Evolutionary conservation across 2,329 filamentous ascomycete species (phyloP).

Genomic region (Calonectria henricotiae): DNA sequence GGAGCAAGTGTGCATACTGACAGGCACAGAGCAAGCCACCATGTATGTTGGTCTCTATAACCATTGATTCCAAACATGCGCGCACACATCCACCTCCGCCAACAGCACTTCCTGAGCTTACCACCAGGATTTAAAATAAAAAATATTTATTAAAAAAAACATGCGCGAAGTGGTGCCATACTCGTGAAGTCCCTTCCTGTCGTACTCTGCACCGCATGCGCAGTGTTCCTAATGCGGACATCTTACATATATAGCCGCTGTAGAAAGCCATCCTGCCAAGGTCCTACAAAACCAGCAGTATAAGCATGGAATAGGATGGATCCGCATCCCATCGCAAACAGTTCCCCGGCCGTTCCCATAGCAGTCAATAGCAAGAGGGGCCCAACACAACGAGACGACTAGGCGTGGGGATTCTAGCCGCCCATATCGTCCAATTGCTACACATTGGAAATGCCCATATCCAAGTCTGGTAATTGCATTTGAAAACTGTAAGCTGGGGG

Average conservation of each 20-base stretch:
- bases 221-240: not conserved
- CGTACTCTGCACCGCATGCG: not conserved
- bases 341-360: conserved; percentile 43
- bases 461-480: conserved; percentile 20
- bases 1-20: conserved; percentile 12
- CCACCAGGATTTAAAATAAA: not conserved
- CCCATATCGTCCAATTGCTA: conserved; percentile 27
- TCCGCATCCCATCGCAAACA: conserved; percentile 40
- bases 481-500: conserved; percentile 22
- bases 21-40: conserved; percentile 12
- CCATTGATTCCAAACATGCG: conserved; percentile 12
- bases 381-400: conserved; percentile 29
- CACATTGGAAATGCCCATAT: conserved; percentile 22
- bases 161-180: not conserved
- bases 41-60: conserved; percentile 14
- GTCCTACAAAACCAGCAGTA: conserved; percentile 7
- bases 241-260: not conserved
- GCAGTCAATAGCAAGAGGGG: conserved; percentile 30
- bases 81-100: conserved; percentile 1
- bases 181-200: not conserved
- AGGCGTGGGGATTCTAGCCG: conserved; percentile 28
- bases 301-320: conserved; percentile 31
- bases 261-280: conserved; percentile 21
- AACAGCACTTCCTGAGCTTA: not conserved
- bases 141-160: not conserved